Base-by-base conservation (phyloP, 2,329 filamentous ascomycete species). In the Juglanconis oblonga region DNA sequence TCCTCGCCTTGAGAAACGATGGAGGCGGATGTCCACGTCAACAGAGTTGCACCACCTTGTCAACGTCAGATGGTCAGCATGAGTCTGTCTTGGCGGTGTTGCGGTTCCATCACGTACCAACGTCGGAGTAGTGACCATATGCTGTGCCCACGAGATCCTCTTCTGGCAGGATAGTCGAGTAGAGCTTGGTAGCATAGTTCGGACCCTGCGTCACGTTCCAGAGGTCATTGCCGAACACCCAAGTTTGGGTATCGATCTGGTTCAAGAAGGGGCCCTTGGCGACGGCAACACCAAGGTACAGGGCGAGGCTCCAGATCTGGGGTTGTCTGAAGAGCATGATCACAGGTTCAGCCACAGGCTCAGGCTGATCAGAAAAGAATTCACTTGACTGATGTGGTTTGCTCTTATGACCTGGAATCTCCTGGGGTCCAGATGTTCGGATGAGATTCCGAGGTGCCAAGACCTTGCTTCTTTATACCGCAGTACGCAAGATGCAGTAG, bases 21-120 rank as follows among this genome's bases (percentile, higher is more conserved):
- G 0, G 69, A 68, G 2, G 79, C 80, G 1, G 75, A 77, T 1
- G 77, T 79, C 76, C 78, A 82, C 36, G 71, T 74, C 5, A 82
- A 68, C 61, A 82, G 73, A 38, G 73, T 76, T 29, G 72, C 74
- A 7, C 77, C 78, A 57, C 80, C 78, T 81, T 35, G 14, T 53
- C 24, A 29, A 8, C 9, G n/a, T 5, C 2, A 4, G 24, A 1
- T 24, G 2, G 33, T 55, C 3, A 54, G 32, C 32, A 50, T 35
- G 33, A 24, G 13, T 24, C 5, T 36, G 5, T 52, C 11, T 35
- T 11, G 6, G 6, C 3, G 36, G 5, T 7, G 5, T 31, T 4
- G 44, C 17, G 29, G 10, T 9, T 24, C 7, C 4, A 32, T 14
- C 7, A 17, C 13, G 31, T 44, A 72, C 70, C 71, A 57, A 71